phyloP scores from a whole-genome alignment of 768 basidiomycete genomes.

The Collybia sordida region DNA sequence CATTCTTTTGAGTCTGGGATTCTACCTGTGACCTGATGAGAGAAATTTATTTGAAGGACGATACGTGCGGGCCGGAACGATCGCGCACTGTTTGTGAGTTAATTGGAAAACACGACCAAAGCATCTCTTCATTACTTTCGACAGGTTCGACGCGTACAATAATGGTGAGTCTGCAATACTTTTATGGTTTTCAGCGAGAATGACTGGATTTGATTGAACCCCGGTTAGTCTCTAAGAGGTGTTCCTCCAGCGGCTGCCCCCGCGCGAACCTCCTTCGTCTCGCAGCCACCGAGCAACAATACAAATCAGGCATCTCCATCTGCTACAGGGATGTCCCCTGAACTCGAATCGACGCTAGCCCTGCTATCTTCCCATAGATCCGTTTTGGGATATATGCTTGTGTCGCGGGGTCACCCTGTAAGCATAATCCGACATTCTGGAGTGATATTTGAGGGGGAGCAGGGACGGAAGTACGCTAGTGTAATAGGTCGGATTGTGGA shows the following conservation, averaged over 20 bases:
- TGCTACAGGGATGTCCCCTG: constrained; percentile 54
- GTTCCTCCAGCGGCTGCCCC: constrained; percentile 12
- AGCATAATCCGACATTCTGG: constrained; percentile 85
- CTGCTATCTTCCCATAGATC: constrained; percentile 79
- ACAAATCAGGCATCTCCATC: constrained; percentile 17
- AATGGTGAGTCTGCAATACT: no score
- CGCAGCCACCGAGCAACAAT: constrained; percentile 19
- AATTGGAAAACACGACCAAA: no score
- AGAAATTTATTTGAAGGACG: no score
- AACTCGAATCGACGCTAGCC: constrained; percentile 78
- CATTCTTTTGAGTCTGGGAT: no score
- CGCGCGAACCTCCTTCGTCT: constrained; percentile 26
- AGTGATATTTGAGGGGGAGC: constrained; percentile 84
- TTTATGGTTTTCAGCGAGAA: no score
- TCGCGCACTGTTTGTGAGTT: no score
- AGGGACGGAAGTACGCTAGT: constrained; percentile 72
- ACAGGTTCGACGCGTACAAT: no score
- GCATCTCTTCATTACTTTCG: no score
- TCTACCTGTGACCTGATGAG: no score
- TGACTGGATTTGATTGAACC: neutral
- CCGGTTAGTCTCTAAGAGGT: neutral
- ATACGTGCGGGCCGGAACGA: no score
- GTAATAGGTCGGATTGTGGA: constrained; percentile 77
- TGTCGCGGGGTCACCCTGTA: constrained; percentile 69
- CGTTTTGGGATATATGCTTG: constrained; percentile 83